Base-by-base conservation (phyloP, 768 basidiomycete species). In the Cyclocybe aegerita region DNA sequence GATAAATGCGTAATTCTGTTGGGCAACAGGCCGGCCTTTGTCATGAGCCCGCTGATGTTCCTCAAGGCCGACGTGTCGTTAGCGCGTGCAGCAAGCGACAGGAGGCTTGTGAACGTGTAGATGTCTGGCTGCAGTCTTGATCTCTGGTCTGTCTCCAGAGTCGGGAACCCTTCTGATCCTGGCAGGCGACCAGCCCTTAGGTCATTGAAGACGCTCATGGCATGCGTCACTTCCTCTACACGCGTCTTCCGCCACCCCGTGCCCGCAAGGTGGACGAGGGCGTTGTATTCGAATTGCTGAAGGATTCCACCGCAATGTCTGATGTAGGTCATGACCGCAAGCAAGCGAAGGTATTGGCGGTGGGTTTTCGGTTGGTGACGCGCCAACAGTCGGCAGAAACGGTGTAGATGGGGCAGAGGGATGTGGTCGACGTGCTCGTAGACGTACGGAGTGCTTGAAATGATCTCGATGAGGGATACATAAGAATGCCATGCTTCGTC, bases 251-350 rank as follows among this genome's bases (percentile, higher is more conserved):
- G 77, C 70, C 77, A 82, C 3, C 87, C 86, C 52, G 76, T 79
- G 11, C 83, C 88, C 0, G 85, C 82, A 60, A 73, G 76, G 57
- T 86, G 77, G 52, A 92, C 79, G 39, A 93, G 74, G 7, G 80
- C 71, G 61, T 91, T 92, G 87, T 90, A 92, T 63, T 90, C 81
- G 75, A 81, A 82, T n/a, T 70, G 58, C 54, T 79, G 71, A 31
- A 90, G 64, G 9, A 48, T 68, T 16, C 82, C 85, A 9, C 81
- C 83, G n/a, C 69, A 71, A 15, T 66, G 67, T 50, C 77, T 80
- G 36, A 92, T 69, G 39, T 73, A 75, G 38, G 77, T 77, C 54
- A 90, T 60, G 9, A 90, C 79, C n/a, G 83, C 78, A n/a, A 89
- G 71, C 3, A 92, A 73, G 9, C 81, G 83, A 7, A 83, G 73